phyloP scores from a whole-genome alignment of 164 flowering plant genomes.

The Magnolia officinalis region DNA sequence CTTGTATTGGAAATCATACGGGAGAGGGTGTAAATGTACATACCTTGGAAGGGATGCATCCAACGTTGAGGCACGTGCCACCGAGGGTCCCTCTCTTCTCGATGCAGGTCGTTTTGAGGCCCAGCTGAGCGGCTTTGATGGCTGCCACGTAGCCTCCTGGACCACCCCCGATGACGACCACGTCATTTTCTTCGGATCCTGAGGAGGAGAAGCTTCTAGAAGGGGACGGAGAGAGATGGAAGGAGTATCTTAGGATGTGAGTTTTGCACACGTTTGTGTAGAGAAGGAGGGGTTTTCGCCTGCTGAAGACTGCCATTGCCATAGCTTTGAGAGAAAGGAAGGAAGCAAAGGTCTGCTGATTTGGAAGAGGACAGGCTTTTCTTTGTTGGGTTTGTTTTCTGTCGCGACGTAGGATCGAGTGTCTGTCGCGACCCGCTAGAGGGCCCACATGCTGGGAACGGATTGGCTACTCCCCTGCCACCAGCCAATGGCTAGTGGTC shows the following conservation, averaged over 20 bases:
- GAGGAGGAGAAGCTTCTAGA: slow-evolving; percentile 53
- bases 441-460: neutral
- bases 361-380: neutral
- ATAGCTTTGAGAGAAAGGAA: slow-evolving; percentile 22
- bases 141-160: slow-evolving; percentile 99
- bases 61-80: slow-evolving; percentile 95
- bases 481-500: no score
- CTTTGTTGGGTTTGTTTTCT: neutral
- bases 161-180: slow-evolving; percentile 88
- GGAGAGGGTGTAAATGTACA: neutral
- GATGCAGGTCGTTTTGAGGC: slow-evolving; percentile 87
- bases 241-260: slow-evolving; percentile 31
- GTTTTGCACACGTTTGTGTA: slow-evolving; percentile 27
- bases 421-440: neutral
- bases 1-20: neutral
- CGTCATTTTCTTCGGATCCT: slow-evolving; percentile 85
- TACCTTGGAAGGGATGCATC: slow-evolving; percentile 97
- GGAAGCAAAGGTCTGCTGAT: neutral
- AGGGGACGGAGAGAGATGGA: slow-evolving; percentile 29
- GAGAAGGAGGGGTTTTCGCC: slow-evolving; percentile 42
- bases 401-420: neutral
- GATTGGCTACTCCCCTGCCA: no score
- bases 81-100: slow-evolving; percentile 94
- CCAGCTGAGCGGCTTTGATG: slow-evolving; percentile 92
- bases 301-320: slow-evolving; percentile 69